phyloP scores from a whole-genome alignment of 2,329 filamentous ascomycete species.

The Raffaelea albimanens region DNA sequence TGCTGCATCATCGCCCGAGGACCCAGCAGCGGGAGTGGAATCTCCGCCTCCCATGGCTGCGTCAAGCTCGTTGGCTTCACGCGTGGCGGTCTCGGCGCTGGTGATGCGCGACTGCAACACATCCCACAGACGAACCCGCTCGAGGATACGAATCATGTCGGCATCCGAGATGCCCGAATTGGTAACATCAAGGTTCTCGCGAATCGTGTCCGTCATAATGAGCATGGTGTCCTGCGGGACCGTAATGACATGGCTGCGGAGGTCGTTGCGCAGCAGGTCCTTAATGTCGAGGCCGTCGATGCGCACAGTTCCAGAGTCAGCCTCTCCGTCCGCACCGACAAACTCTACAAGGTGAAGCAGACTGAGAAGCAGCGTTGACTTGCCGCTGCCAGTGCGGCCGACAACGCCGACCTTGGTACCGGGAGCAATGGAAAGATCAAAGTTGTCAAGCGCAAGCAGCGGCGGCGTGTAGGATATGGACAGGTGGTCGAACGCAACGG shows the following conservation, averaged over 20 bases:
- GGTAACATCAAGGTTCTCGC: slow-evolving; percentile 8
- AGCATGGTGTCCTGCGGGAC: slow-evolving; percentile 22
- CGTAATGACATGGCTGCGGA: slow-evolving; percentile 32
- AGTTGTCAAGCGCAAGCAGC: slow-evolving; percentile 13
- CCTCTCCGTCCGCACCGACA: slow-evolving; percentile 16
- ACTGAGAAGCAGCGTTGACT: slow-evolving; percentile 36
- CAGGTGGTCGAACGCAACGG: slow-evolving; percentile 16
- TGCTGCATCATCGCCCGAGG: slow-evolving; percentile 1
- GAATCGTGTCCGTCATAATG: slow-evolving; percentile 6
- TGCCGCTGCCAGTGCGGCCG: slow-evolving; percentile 39
- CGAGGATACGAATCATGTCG: background rate
- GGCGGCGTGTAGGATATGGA: slow-evolving; percentile 20
- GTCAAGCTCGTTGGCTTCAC: too few relatives aligned
- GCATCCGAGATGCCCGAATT: too few relatives aligned
- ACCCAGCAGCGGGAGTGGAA: too few relatives aligned
- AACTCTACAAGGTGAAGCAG: slow-evolving; percentile 23
- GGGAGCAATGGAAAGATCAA: slow-evolving; percentile 20
- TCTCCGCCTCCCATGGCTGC: too few relatives aligned
- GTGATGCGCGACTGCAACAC: background rate
- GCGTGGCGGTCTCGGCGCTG: too few relatives aligned
- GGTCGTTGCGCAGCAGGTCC: slow-evolving; percentile 27
- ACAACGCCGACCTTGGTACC: slow-evolving; percentile 41
- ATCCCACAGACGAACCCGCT: slow-evolving; percentile 1
- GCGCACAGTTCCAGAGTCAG: slow-evolving; percentile 29
- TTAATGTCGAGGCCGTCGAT: slow-evolving; percentile 39